Percentiles rank a stretch among this genome's conserved stretches.
Evolutionary conservation across 2,329 filamentous ascomycete genomes (phyloP).

Genomic region (Camptophora hylomeconis): DNA sequence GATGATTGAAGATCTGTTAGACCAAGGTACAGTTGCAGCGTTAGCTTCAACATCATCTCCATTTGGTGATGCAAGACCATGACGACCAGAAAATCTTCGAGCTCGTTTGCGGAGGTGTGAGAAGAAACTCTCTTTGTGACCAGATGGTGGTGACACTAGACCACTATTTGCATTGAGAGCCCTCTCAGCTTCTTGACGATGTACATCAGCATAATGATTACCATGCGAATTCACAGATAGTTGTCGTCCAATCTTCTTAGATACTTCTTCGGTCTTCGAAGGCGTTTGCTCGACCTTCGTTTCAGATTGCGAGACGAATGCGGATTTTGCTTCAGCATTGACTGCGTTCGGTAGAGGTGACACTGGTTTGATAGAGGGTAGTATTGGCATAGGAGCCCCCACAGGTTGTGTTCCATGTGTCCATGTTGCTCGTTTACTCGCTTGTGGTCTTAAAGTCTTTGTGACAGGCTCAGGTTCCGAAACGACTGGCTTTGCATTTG

Average conservation of each 20-base stretch:
- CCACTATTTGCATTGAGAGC: conserved; percentile 72
- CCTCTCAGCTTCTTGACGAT: conserved; percentile 81
- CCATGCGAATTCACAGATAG: conserved; percentile 82
- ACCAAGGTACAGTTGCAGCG: conserved; percentile 81
- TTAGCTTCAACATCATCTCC: conserved; percentile 88
- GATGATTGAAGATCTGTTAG: conserved; percentile 71
- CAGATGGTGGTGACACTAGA: conserved; percentile 61
- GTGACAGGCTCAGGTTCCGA: conserved; percentile 29
- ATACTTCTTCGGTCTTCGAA: conserved; percentile 47
- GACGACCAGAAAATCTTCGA: conserved; percentile 78
- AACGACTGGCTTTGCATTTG: conserved; percentile 27
- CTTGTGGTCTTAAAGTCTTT: conserved; percentile 43
- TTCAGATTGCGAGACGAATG: conserved; percentile 43
- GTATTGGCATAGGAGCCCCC: conserved; percentile 82
- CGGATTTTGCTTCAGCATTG: conserved; percentile 70
- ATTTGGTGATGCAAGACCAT: conserved; percentile 66
- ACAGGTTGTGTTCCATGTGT: conserved; percentile 63
- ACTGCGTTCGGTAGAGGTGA: conserved; percentile 93
- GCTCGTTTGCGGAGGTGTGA: conserved; percentile 92
- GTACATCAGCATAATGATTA: conserved; percentile 82
- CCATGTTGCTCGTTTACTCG: conserved; percentile 84
- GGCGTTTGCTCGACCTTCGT: conserved; percentile 12
- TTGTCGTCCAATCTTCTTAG: conserved; percentile 90
- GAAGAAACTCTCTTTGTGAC: conserved; percentile 92
- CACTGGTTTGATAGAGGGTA: conserved; percentile 86